phyloP scores from a whole-genome alignment of 768 basidiomycete genomes.

The Mycena epipterygia region DNA sequence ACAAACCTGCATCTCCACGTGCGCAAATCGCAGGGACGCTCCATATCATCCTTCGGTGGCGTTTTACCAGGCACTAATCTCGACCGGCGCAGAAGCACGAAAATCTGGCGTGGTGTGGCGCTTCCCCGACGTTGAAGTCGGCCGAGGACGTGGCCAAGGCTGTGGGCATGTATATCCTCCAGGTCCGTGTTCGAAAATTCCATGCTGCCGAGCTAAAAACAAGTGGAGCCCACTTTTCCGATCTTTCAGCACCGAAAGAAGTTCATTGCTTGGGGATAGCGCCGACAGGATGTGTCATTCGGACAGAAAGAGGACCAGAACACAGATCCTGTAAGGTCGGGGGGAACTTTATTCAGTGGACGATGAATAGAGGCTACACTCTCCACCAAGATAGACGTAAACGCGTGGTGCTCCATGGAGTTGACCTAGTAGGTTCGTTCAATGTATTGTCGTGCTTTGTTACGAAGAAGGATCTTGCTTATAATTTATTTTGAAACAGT shows the following conservation, averaged over 20 bases:
- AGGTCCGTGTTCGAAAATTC: conserved; percentile 2
- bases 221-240: not conserved
- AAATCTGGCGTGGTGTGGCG: conserved; percentile 32
- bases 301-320: conserved; percentile 5
- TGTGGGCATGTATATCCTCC: conserved; percentile 13
- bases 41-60: conserved; percentile 25
- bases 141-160: conserved; percentile 25
- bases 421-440: not conserved
- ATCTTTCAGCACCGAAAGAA: not conserved
- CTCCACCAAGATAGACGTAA: conserved; percentile 21
- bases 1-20: conserved; percentile 30
- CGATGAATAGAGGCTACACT: conserved; percentile 9
- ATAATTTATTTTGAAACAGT: conserved; percentile 10
- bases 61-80: conserved; percentile 20
- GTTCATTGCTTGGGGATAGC: not conserved
- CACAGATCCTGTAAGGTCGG: conserved; percentile 17
- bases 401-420: not conserved
- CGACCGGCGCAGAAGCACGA: conserved; percentile 25
- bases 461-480: not conserved
- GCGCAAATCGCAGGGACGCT: conserved; percentile 16
- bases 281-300: conserved; percentile 1
- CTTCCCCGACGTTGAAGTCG: not conserved
- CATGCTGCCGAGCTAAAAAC: conserved; percentile 26
- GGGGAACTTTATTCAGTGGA: conserved; percentile 3
- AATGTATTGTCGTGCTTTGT: not conserved